Percentiles rank a stretch among this genome's conserved stretches.
phyloP scores from a whole-genome alignment of 768 basidiomycete genomes.

The Ramaria rubella region DNA sequence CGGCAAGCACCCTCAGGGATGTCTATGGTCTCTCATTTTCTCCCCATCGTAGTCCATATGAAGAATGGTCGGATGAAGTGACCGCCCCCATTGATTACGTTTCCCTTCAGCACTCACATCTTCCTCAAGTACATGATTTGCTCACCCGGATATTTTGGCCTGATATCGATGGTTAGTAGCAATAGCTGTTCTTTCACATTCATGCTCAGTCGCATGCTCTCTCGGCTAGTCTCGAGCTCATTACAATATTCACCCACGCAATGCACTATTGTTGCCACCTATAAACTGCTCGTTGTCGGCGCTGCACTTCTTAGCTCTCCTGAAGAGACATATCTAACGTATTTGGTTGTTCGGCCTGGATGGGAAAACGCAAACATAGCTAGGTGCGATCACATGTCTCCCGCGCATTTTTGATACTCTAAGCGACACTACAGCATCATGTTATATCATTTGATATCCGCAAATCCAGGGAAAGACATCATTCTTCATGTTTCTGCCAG shows the following conservation, averaged over 20 bases:
- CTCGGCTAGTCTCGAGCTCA: conserved; percentile 56
- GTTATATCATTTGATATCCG: conserved; percentile 66
- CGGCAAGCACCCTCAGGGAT: neutral
- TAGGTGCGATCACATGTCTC: conserved; percentile 38
- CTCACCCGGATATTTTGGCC: conserved; percentile 66
- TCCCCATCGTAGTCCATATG: conserved; percentile 42
- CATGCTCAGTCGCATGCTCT: conserved; percentile 7
- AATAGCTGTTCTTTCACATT: neutral
- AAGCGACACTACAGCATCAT: conserved; percentile 35
- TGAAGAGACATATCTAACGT: conserved; percentile 76
- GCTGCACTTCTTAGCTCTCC: conserved; percentile 73
- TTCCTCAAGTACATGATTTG: conserved; percentile 67
- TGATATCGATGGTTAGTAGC: conserved; percentile 56
- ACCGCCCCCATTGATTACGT: conserved; percentile 57
- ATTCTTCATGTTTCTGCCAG: conserved; percentile 79
- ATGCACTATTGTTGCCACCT: conserved; percentile 69
- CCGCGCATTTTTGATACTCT: neutral
- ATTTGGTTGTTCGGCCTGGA: conserved; percentile 68
- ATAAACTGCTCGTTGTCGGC: conserved; percentile 66
- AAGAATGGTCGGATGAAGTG: conserved; percentile 36
- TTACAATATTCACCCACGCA: conserved; percentile 62
- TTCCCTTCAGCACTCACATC: conserved; percentile 50
- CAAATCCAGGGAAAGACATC: conserved; percentile 71
- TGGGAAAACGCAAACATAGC: conserved; percentile 80
- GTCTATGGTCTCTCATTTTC: neutral